Conservation (phyloP, 257 asterid genomes). For the Gentiana macrophylla region DNA sequence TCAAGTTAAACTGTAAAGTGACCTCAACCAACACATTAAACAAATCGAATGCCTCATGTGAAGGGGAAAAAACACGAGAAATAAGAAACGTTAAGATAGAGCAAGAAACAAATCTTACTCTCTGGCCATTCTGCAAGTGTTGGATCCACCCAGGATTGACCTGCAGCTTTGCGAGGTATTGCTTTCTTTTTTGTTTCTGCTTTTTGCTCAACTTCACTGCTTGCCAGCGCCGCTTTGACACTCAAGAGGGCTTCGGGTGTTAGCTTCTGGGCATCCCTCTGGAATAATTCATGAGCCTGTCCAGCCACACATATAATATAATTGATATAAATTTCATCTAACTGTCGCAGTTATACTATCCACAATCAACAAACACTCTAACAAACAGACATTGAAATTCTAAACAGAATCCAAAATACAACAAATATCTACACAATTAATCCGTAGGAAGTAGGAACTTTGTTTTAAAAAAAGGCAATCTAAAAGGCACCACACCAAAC, state of each 20-base stretch:
- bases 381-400: too few species aligned
- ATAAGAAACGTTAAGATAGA: background rate
- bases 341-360: too few species aligned
- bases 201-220: conserved; percentile 87
- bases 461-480: too few species aligned
- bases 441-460: too few species aligned
- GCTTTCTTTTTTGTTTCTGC: conserved; percentile 93
- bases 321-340: background rate
- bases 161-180: conserved; percentile 93
- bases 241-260: conserved; percentile 96
- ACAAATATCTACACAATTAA: too few species aligned
- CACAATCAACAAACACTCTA: background rate
- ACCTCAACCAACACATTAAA: background rate
- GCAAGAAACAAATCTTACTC: conserved; percentile 32
- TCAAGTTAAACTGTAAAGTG: background rate
- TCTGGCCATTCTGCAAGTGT: conserved; percentile 99
- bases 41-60: background rate
- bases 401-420: too few species aligned
- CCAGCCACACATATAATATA: conserved; percentile 6
- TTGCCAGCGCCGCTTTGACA: conserved; percentile 97
- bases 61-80: background rate
- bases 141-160: conserved; percentile 94
- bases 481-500: too few species aligned
- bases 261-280: conserved; percentile 91
- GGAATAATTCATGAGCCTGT: conserved; percentile 95